Conservation (phyloP, 495 filamentous ascomycete species). For the Schizothecium vesticola region DNA sequence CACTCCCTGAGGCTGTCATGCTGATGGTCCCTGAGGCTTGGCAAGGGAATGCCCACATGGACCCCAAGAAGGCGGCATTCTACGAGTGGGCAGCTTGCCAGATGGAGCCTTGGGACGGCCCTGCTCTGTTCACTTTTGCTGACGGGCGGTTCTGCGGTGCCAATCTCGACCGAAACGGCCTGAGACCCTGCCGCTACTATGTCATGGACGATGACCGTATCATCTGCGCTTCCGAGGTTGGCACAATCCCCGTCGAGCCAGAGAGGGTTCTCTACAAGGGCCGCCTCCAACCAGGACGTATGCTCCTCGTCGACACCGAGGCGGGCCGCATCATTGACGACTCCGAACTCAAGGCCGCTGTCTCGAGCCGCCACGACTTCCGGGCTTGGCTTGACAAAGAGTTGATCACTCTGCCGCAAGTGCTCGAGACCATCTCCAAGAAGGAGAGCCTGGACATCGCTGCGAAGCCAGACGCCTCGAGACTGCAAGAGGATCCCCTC, state of each 20-base stretch:
- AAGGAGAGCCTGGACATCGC: constrained; percentile 51
- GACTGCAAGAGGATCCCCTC: constrained; percentile 77
- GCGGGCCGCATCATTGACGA: constrained; percentile 97
- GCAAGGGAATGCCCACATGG: constrained; percentile 91
- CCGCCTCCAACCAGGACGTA: constrained; percentile 89
- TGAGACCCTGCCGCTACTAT: constrained; percentile 97
- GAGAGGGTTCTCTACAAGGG: constrained; percentile 93
- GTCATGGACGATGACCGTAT: constrained; percentile 97
- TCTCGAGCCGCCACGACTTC: constrained; percentile 82
- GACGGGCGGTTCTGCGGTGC: constrained; percentile 98
- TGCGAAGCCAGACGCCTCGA: constrained; percentile 61
- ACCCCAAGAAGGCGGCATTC: constrained; percentile 94
- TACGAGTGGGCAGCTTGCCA: constrained; percentile 99
- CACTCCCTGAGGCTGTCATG: constrained; percentile 96
- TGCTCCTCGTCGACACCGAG: constrained; percentile 94
- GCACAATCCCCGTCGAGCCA: constrained; percentile 86
- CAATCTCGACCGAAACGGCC: constrained; percentile 96
- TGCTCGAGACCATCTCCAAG: constrained; percentile 53
- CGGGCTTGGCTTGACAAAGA: constrained; percentile 82
- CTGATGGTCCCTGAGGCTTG: constrained; percentile 98
- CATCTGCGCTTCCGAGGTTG: constrained; percentile 96
- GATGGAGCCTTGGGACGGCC: constrained; percentile 99
- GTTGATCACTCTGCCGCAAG: constrained; percentile 70
- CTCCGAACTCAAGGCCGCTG: constrained; percentile 83
- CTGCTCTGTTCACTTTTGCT: constrained; percentile 95